These are phyloP conservation scores for Suhomyces canberraensis DNA, from an alignment of 805 yeast species.

Conservation along the genomic window DNA sequence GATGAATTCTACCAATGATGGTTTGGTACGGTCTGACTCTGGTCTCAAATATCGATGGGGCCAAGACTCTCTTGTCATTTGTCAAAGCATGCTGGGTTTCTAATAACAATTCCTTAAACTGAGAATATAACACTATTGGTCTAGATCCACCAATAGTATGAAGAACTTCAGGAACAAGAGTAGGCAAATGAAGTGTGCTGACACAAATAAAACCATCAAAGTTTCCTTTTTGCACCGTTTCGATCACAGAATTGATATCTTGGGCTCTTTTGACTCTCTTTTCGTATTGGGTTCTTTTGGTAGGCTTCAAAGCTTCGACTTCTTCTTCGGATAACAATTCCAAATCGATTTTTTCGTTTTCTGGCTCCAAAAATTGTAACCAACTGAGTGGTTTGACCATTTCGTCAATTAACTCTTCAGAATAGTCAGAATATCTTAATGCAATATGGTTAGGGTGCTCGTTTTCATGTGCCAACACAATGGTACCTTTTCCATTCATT, in stretches of 20 bases:
- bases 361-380: slow-evolving; percentile 82
- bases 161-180: slow-evolving; percentile 59
- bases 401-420: slow-evolving; percentile 47
- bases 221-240: slow-evolving; percentile 46
- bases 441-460: slow-evolving; percentile 85
- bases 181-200: slow-evolving; percentile 66
- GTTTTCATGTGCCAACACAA: slow-evolving; percentile 81
- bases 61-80: slow-evolving; percentile 67
- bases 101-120: slow-evolving; percentile 74
- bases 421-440: slow-evolving; percentile 61
- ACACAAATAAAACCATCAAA: slow-evolving; percentile 78
- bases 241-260: slow-evolving; percentile 48
- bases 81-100: slow-evolving; percentile 69
- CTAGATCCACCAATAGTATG: slow-evolving; percentile 78
- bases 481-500: slow-evolving; percentile 72
- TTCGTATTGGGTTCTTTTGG: slow-evolving; percentile 62
- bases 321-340: slow-evolving; percentile 49
- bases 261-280: slow-evolving; percentile 59
- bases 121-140: slow-evolving; percentile 79
- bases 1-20: slow-evolving; percentile 90
- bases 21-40: slow-evolving; percentile 87
- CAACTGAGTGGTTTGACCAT: slow-evolving; percentile 71
- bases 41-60: slow-evolving; percentile 80
- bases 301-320: slow-evolving; percentile 51
- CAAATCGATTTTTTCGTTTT: slow-evolving; percentile 48